A percentile compares a stretch with the other conserved stretches of the same genome.
Evolutionary conservation across 1,284 basidiomycete genomes (phyloP).

Genomic region (Cryptococcus amylolentus): DNA sequence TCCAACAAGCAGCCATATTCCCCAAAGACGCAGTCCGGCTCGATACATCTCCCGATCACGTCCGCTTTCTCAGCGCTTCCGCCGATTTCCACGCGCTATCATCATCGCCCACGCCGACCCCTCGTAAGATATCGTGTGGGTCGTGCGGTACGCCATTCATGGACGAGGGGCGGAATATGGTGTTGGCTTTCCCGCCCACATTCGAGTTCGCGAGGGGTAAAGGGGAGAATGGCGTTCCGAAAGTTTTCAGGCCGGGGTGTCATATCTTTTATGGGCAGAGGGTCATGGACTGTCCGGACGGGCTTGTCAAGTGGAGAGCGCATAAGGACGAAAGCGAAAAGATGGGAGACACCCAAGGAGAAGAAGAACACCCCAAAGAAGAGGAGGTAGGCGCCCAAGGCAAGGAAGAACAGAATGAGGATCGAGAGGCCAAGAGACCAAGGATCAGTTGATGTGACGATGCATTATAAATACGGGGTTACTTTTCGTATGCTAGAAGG

Average conservation of each 20-base stretch:
- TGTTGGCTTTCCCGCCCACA: conserved; percentile 35
- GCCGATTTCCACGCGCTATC: conserved; percentile 36
- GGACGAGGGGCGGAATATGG: conserved; percentile 39
- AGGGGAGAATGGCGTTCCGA: conserved; percentile 23
- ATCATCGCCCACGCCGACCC: conserved; percentile 29
- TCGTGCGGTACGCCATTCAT: conserved; percentile 34
- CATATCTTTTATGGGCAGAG: conserved; percentile 39
- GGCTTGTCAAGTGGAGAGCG: conserved; percentile 31
- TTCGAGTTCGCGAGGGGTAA: conserved; percentile 27
- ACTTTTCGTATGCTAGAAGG: too few species aligned
- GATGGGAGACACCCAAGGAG: conserved; percentile 24
- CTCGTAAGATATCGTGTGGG: conserved; percentile 33
- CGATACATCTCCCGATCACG: conserved; percentile 24
- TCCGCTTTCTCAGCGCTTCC: conserved; percentile 33
- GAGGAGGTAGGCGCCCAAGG: neutral
- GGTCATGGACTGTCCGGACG: conserved; percentile 28
- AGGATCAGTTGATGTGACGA: neutral
- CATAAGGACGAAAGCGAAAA: conserved; percentile 27
- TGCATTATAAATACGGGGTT: neutral
- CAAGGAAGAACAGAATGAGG: neutral
- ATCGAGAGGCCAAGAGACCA: too few species aligned
- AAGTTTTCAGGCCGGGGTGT: conserved; percentile 21
- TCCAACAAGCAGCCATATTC: conserved; percentile 33
- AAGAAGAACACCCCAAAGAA: neutral
- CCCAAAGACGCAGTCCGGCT: conserved; percentile 30